Evolutionary conservation across 805 yeast species (phyloP), one percentile per base, ranked within the genome.

Genomic region (Kazachstania bromeliacearum): DNA sequence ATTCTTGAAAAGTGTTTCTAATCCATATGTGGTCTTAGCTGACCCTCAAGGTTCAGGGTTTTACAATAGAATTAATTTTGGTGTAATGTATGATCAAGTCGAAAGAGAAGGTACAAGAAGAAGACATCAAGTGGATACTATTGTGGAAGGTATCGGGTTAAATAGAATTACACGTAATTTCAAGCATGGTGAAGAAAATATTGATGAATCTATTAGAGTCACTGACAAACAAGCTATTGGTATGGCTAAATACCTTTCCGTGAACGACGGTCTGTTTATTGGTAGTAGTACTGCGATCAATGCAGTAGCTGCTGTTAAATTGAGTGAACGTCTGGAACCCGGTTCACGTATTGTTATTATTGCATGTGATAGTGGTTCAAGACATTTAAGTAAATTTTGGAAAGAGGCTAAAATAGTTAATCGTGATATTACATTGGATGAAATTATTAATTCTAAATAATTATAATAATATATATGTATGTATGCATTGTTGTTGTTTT

Each of bases 1-100:
- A 41, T 92, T 68, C 59, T 67, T 89, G 49, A 85, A 78, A 50
- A 71, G 66, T 35, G 54, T 63, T 25, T 30, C 53, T 2, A 50
- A 65, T 13, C 51, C 80, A 0, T 64, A 60, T 31, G 71, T 80
- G 1, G 68, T 84, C 3, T 63, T 92, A 21, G 95, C 96, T 0
- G 98, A 89, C 58, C 97, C 97, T 1, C 96, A 85, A 51, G 98
- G 98, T 0, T 79, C 92, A 12, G 98, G 98, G 0, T 71, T 92
- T 44, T 83, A 70, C 52, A 85, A 89, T 60, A 64, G 94, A 41
- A 74, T 89, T 35, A 84, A 84, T 50, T 76, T 64, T 51, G 97
- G 96, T 2, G 97, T 89, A 3, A 87, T 92, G 96, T 89, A 85
- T 57, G 95, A 88, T 49, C 45, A 68, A 2, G 87, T 75, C 6